Evolutionary conservation across 1,284 basidiomycete species (phyloP), one percentile per base, ranked within the genome.

Genomic region (Pseudozyma tsukubaensis): DNA sequence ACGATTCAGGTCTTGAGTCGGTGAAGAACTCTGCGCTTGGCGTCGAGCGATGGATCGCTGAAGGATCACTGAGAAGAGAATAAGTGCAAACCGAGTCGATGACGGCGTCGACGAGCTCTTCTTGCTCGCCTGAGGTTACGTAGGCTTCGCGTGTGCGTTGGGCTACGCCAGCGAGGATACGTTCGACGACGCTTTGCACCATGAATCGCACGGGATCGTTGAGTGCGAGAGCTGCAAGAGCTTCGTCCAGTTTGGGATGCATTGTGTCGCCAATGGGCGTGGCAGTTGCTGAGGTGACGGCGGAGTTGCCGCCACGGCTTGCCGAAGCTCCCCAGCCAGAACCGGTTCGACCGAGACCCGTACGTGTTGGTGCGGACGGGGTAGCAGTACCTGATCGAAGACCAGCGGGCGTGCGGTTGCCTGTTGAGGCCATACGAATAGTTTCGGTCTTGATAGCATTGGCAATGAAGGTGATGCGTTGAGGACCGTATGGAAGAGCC

Each of bases 41-140:
- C 13, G 59, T 62, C 13, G 60, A 47, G 18, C 72, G 72, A 18
- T 78, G 67, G 3, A 72, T 55, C 12, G 74, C 70, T 1, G 52
- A 44, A 1, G 71, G 49, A 44, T 71, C 53, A 32, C 53, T 73
- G n/a, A 79, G 63, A 1, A 81, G 60, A 6, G 75, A 72, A 42
- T 81, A 81, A 13, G 77, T 76, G n/a, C 48, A 59, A n/a, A 75
- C 61, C 7, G 73, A 67, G 21, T 81, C 77, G 50, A 81, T 70
- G 53, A 81, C 67, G 5, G 64, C 59, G 19, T 81, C 77, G 1
- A 80, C 63, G 4, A 77, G 43, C 12, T 69, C 56, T 10, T 73
- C 59, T 50, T 69, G 67, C 42, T 80, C 77, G 7, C 64, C 72
- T 4, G 68, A 71, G 1, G 78, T 55, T 0, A 80, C 61, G 47